phyloP scores from a whole-genome alignment of 1,284 basidiomycete genomes.

The Farysia itapuensis region DNA sequence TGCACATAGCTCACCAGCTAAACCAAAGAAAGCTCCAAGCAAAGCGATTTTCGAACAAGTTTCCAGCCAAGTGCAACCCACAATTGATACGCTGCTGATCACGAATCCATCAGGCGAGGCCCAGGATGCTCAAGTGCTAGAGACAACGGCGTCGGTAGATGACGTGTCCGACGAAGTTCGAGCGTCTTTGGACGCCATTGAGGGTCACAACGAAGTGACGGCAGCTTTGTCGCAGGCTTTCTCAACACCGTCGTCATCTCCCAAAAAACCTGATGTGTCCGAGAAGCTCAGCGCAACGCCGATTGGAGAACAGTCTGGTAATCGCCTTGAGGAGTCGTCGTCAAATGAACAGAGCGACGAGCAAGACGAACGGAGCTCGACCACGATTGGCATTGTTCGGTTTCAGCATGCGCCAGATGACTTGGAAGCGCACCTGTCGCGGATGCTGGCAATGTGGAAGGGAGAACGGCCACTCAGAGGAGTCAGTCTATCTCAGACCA shows the following conservation, averaged over 20 bases:
- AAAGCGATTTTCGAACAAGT: too few relatives aligned
- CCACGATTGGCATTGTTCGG: constrained; percentile 23
- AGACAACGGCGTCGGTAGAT: too few relatives aligned
- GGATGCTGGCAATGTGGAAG: constrained; percentile 37
- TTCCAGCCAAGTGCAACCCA: too few relatives aligned
- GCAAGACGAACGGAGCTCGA: neutral
- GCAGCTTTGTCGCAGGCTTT: constrained; percentile 6
- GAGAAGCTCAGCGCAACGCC: neutral
- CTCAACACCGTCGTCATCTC: constrained; percentile 1
- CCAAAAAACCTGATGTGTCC: constrained; percentile 4
- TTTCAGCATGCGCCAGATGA: constrained; percentile 17
- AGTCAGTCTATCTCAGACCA: constrained; percentile 24
- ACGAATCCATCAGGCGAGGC: too few relatives aligned
- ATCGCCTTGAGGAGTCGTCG: too few relatives aligned
- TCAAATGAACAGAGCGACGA: neutral
- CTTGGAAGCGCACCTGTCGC: constrained; percentile 28
- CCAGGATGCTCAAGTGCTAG: too few relatives aligned
- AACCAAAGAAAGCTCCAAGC: too few relatives aligned
- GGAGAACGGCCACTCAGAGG: constrained; percentile 32
- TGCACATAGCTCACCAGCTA: neutral
- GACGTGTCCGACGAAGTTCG: neutral
- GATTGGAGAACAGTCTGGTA: too few relatives aligned
- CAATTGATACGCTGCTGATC: too few relatives aligned
- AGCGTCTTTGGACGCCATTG: constrained; percentile 13
- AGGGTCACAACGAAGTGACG: constrained; percentile 8